These are phyloP conservation scores for Cyclotella sp. DNA, from an alignment of 108 stramenopile species.

Conservation along the genomic window DNA sequence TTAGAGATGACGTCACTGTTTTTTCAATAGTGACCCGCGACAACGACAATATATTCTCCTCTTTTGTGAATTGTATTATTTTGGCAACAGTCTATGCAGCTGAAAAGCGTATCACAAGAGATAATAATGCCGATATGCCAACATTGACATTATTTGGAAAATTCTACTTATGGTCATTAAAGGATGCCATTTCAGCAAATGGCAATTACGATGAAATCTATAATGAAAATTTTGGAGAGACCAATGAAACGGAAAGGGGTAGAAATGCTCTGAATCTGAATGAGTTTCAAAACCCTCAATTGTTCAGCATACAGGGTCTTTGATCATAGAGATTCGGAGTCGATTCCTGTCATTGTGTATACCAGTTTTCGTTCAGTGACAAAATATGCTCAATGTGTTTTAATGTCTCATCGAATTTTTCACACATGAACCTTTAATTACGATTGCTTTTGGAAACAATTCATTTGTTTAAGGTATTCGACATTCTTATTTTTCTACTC, in stretches of 20 bases:
- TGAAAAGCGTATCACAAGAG: slow-evolving; percentile 48
- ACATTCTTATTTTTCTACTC: too few relatives aligned
- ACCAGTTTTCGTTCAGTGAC: too few relatives aligned
- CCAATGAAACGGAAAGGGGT: slow-evolving; percentile 3
- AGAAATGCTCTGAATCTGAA: slow-evolving; percentile 29
- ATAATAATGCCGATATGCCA: slow-evolving; percentile 32
- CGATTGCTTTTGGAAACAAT: too few relatives aligned
- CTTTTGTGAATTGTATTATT: slow-evolving; percentile 59
- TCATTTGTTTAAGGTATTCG: too few relatives aligned
- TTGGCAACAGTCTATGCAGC: slow-evolving; percentile 54
- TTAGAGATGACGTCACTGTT: slow-evolving; percentile 14
- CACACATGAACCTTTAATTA: too few relatives aligned
- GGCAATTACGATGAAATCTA: slow-evolving; percentile 25
- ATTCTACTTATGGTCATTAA: slow-evolving; percentile 20
- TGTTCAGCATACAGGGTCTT: slow-evolving; percentile 5
- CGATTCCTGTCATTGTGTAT: too few relatives aligned
- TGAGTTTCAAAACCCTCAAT: slow-evolving; percentile 7
- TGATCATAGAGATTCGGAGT: not conserved
- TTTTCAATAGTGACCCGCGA: slow-evolving; percentile 50
- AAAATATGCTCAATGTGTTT: too few relatives aligned
- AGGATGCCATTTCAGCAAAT: slow-evolving; percentile 26
- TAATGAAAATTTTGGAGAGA: slow-evolving; percentile 16
- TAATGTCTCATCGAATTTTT: too few relatives aligned
- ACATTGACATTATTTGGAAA: slow-evolving; percentile 42
- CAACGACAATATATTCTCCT: slow-evolving; percentile 53